phyloP scores from a whole-genome alignment of 805 yeast genomes.

The Kuraishia cidri region DNA sequence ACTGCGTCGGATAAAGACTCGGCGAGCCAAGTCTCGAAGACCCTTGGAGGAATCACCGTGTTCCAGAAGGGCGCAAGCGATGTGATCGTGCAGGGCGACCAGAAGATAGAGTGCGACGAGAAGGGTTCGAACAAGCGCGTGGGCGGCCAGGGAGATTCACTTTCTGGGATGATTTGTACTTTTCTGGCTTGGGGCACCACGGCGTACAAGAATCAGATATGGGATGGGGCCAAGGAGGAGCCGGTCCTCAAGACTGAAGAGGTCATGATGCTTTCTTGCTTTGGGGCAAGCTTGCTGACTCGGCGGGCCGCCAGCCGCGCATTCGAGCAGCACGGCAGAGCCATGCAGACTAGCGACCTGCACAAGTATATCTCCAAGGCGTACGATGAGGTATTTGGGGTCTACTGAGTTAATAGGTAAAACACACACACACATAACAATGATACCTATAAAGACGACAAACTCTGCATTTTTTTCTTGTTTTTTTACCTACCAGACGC shows the following conservation, averaged over 20 bases:
- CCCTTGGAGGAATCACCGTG: conserved; percentile 49
- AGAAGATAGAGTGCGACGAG: conserved; percentile 30
- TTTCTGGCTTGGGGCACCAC: conserved; percentile 73
- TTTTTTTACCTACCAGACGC: conserved; percentile 31
- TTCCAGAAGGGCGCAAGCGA: conserved; percentile 71
- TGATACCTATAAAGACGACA: neutral
- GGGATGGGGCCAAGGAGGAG: conserved; percentile 37
- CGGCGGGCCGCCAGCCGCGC: conserved; percentile 61
- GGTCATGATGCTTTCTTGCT: conserved; percentile 44
- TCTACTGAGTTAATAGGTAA: too few relatives aligned
- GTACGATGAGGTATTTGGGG: conserved; percentile 35
- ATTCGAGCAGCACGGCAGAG: conserved; percentile 53
- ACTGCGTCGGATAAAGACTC: conserved; percentile 13
- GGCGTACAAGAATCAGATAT: conserved; percentile 44
- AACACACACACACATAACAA: neutral
- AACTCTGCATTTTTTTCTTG: neutral
- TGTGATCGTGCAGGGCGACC: conserved; percentile 43
- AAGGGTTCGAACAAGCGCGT: conserved; percentile 73
- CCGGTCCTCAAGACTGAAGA: conserved; percentile 20
- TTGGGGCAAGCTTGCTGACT: conserved; percentile 63
- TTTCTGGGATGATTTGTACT: conserved; percentile 81
- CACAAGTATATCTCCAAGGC: conserved; percentile 61
- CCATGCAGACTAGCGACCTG: conserved; percentile 81
- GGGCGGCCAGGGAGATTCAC: conserved; percentile 96
- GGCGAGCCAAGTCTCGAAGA: conserved; percentile 33